Evolutionary conservation across 176 grass and related monocot genomes (phyloP), one percentile per base, ranked within the genome.

Genomic region (Carex pumila): DNA sequence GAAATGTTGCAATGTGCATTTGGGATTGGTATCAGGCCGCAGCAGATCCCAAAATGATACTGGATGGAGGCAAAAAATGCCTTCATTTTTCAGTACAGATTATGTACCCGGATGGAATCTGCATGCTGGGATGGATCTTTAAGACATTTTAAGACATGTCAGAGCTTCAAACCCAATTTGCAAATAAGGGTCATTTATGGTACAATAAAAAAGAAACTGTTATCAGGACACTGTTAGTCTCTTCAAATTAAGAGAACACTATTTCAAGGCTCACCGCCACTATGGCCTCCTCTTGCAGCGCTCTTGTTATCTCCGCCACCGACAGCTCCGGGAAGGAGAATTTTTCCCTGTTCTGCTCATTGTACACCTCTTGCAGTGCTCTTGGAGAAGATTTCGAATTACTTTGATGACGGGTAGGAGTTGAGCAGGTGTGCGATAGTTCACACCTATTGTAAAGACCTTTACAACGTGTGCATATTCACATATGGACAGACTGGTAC

Each of bases 131-230:
- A 92, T 11, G 92, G 92, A 78, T 92, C 94, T n/a, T n/a, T n/a
- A n/a, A n/a, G n/a, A n/a, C n/a, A n/a, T n/a, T 14, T 97, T 92
- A 9, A 94, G 71, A 32, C 47, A 15, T 13, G 61, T 55, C 77
- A 94, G 80, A 31, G 79, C 65, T 17, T 83, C 36, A 79, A 97
- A 92, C 32, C 87, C 87, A 47, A 97, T 85, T 88, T 94, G 90
- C 17, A n/a, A 37, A 59, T 93, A 82, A 18, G 80, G 58, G 15
- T 87, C 90, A 7, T 88, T 83, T 18, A 92, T 97, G 47, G 14
- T 10, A 25, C 5, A 61, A 37, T 60, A 34, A 61, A 21, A 61
- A 21, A 22, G n/a, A n/a, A 61, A 21, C 59, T 21, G 19, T 61
- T 61, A 61, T 61, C 19, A 61, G 18, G 58, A 17, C 10, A 30